Evolutionary conservation across 176 grass and related monocot species (phyloP).

Genomic region (Oryza punctata): DNA sequence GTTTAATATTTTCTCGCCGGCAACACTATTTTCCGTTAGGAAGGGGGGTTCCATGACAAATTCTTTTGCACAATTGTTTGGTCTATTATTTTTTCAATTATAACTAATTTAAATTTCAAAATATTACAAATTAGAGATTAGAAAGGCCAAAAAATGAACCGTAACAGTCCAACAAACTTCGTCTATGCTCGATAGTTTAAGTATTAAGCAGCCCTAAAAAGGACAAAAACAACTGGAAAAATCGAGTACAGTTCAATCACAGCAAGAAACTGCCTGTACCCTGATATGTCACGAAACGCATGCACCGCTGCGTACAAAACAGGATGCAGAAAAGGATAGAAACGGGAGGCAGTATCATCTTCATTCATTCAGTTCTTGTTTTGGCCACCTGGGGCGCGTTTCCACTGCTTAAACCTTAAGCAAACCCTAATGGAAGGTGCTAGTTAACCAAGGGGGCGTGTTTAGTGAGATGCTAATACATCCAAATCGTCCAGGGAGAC

Average conservation of each 20-base stretch:
- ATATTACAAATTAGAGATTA: not conserved
- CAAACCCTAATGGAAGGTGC: slow-evolving; percentile 37
- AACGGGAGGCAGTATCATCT: not conserved
- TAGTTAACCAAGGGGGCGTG: not conserved
- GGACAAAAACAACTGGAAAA: not conserved
- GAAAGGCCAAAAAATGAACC: not conserved
- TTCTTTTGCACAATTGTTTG: not conserved
- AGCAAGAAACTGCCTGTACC: not conserved
- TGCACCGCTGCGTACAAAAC: not conserved
- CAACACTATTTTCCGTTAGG: not conserved
- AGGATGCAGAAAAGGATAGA: not conserved
- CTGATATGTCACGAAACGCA: slow-evolving; percentile 15
- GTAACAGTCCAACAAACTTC: not conserved
- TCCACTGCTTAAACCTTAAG: not conserved
- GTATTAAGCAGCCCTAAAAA: not conserved
- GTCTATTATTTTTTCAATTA: not conserved
- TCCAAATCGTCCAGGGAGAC: slow-evolving; percentile 13
- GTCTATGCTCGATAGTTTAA: not conserved
- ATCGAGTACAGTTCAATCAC: not conserved
- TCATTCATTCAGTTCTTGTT: not conserved
- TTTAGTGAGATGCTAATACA: slow-evolving; percentile 16
- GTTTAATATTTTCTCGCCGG: not conserved
- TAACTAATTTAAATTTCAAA: not conserved
- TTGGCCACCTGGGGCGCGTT: not conserved
- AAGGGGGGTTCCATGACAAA: not conserved